phyloP scores from a whole-genome alignment of 1,284 basidiomycete species.

The Kalmanozyma brasiliensis region DNA sequence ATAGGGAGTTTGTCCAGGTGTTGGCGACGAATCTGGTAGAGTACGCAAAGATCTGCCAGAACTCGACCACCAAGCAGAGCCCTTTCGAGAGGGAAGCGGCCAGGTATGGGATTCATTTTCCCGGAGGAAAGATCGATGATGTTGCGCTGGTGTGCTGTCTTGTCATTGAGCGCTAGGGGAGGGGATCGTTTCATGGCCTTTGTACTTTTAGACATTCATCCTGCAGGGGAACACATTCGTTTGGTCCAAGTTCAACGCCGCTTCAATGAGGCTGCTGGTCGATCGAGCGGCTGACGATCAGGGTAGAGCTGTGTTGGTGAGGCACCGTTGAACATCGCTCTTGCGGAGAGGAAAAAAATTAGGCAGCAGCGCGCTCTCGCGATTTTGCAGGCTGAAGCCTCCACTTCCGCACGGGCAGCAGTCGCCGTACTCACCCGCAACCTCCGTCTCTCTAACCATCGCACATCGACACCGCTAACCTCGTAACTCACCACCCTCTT shows the following conservation, averaged over 20 bases:
- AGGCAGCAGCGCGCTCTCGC: constrained; percentile 1
- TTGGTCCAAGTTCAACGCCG: too few species aligned
- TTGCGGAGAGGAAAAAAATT: not conserved
- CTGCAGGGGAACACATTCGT: not conserved
- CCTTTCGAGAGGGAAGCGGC: constrained; percentile 68
- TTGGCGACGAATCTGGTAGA: constrained; percentile 57
- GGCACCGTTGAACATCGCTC: too few species aligned
- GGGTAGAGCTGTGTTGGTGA: too few species aligned
- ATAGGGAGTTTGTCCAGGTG: constrained; percentile 57
- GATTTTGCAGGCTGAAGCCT: constrained; percentile 1
- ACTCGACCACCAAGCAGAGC: constrained; percentile 76
- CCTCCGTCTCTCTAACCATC: constrained; percentile 1
- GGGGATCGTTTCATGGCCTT: not conserved
- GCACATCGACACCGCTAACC: not conserved
- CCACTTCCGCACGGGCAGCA: constrained; percentile 3
- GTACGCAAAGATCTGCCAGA: constrained; percentile 52
- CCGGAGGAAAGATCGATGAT: constrained; percentile 70
- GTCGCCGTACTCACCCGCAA: not conserved
- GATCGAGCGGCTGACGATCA: too few species aligned
- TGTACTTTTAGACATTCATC: constrained; percentile 13
- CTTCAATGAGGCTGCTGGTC: too few species aligned
- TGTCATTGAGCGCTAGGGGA: constrained; percentile 67
- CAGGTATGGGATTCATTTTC: constrained; percentile 66
- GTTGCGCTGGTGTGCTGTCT: constrained; percentile 72
- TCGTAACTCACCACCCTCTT: not conserved